A percentile compares a stretch with the other conserved stretches of the same genome.
Conservation (phyloP, 2,329 filamentous ascomycete species). For the Botrytis tulipae region DNA sequence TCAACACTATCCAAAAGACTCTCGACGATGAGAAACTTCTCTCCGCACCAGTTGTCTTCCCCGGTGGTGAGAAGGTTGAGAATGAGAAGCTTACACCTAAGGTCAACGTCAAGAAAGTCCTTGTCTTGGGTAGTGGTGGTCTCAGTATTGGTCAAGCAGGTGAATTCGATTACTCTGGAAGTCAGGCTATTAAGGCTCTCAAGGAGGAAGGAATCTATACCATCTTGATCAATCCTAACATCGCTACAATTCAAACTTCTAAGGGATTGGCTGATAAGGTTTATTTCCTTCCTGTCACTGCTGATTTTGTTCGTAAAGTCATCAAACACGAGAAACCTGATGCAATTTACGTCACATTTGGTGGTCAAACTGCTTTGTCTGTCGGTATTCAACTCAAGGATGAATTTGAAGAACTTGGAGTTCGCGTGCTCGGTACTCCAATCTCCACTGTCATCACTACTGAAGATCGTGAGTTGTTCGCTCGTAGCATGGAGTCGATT, state of each 20-base stretch:
- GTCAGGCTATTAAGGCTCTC: conserved; percentile 88
- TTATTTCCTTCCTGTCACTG: conserved; percentile 96
- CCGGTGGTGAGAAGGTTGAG: conserved; percentile 77
- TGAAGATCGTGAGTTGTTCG: conserved; percentile 94
- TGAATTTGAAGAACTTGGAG: conserved; percentile 46
- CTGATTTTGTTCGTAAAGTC: conserved; percentile 96
- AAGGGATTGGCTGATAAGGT: conserved; percentile 95
- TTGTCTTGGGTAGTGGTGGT: conserved; percentile 94
- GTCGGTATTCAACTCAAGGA: conserved; percentile 93
- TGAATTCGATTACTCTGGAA: conserved; percentile 98
- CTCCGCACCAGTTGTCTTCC: conserved; percentile 75
- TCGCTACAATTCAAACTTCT: conserved; percentile 96
- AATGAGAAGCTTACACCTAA: conserved; percentile 74
- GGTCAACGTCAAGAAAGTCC: conserved; percentile 92
- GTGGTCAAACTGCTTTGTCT: conserved; percentile 95
- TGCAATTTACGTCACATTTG: conserved; percentile 95
- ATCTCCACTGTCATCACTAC: conserved; percentile 83
- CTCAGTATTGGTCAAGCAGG: conserved; percentile 95
- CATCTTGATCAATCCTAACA: conserved; percentile 96
- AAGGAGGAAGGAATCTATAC: conserved; percentile 92
- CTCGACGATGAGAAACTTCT: conserved; percentile 66
- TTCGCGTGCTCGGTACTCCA: conserved; percentile 71
- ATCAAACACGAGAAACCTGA: conserved; percentile 95
- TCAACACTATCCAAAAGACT: conserved; percentile 75
- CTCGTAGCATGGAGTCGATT: conserved; percentile 94